phyloP scores from a whole-genome alignment of 2,329 filamentous ascomycete genomes.

The Colletotrichum sp. region DNA sequence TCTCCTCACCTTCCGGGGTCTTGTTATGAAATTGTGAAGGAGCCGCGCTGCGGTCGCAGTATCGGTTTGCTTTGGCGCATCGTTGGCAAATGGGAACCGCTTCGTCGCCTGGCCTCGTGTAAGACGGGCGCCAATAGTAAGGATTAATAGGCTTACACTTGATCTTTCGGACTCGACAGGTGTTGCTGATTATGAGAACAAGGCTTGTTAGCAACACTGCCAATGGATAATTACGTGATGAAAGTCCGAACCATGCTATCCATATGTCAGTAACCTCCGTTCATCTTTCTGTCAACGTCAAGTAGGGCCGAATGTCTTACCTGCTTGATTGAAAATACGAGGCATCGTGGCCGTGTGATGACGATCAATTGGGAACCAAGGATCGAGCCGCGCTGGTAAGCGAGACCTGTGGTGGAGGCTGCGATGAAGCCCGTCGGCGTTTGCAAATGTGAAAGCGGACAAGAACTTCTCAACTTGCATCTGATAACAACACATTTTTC shows the following conservation, averaged over 20 bases:
- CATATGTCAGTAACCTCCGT: neutral
- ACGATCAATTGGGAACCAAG: neutral
- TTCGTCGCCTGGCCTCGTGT: conserved; percentile 33
- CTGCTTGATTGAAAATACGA: conserved; percentile 8
- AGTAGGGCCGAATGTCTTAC: neutral
- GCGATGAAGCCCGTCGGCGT: neutral
- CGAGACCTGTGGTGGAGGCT: neutral
- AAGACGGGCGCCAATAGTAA: neutral
- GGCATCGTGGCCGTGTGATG: neutral
- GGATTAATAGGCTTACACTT: conserved; percentile 30
- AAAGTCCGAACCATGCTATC: neutral
- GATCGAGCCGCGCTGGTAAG: too few species aligned
- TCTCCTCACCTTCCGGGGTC: neutral
- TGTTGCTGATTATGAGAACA: conserved; percentile 30
- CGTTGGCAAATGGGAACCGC: conserved; percentile 34
- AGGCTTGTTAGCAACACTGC: neutral
- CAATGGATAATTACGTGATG: too few species aligned
- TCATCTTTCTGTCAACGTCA: neutral
- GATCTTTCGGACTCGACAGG: conserved; percentile 39
- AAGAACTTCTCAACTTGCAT: neutral
- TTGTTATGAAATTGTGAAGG: neutral
- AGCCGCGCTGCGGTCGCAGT: conserved; percentile 36
- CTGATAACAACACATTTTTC: neutral
- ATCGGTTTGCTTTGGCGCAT: conserved; percentile 34
- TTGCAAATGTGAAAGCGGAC: neutral